Evolutionary conservation across 2,329 filamentous ascomycete genomes (phyloP).

Genomic region (Sporothrix brunneoviolacea): DNA sequence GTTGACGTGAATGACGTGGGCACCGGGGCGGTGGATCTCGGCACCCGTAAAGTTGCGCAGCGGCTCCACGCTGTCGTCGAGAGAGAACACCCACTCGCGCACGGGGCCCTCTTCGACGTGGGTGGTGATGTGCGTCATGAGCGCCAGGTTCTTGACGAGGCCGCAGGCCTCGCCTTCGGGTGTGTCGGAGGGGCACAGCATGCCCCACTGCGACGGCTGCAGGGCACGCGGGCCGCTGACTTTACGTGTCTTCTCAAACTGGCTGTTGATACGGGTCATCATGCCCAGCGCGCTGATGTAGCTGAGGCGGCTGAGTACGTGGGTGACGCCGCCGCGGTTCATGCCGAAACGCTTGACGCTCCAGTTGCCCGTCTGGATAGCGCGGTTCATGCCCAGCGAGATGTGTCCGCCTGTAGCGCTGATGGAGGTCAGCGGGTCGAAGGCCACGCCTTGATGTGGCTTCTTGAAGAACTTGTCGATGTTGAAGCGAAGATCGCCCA

Average conservation of each 20-base stretch:
- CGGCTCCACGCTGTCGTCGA: constrained; percentile 77
- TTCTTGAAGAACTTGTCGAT: constrained; percentile 96
- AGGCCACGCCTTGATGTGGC: constrained; percentile 77
- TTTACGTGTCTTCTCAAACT: constrained; percentile 98
- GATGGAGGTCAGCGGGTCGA: constrained; percentile 81
- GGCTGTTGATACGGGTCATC: constrained; percentile 98
- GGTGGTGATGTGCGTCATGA: constrained; percentile 99
- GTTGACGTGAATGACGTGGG: constrained; percentile 90
- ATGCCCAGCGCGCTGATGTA: constrained; percentile 96
- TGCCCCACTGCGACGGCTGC: constrained; percentile 95
- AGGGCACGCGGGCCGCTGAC: constrained; percentile 91
- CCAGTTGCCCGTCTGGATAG: constrained; percentile 97
- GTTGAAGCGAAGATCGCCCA: constrained; percentile 78
- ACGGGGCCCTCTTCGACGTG: constrained; percentile 91
- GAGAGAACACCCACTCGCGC: constrained; percentile 73
- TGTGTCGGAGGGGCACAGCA: constrained; percentile 95
- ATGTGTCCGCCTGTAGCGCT: constrained; percentile 80
- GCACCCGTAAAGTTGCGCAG: constrained; percentile 66
- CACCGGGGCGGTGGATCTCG: constrained; percentile 77
- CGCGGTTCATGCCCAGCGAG: constrained; percentile 86
- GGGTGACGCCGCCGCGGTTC: constrained; percentile 94
- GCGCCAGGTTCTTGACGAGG: constrained; percentile 91
- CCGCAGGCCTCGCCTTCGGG: constrained; percentile 98
- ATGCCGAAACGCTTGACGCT: constrained; percentile 97
- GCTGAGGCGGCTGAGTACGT: constrained; percentile 89